Evolutionary conservation across 2,329 filamentous ascomycete genomes (phyloP).

Genomic region (Fusarium udum): DNA sequence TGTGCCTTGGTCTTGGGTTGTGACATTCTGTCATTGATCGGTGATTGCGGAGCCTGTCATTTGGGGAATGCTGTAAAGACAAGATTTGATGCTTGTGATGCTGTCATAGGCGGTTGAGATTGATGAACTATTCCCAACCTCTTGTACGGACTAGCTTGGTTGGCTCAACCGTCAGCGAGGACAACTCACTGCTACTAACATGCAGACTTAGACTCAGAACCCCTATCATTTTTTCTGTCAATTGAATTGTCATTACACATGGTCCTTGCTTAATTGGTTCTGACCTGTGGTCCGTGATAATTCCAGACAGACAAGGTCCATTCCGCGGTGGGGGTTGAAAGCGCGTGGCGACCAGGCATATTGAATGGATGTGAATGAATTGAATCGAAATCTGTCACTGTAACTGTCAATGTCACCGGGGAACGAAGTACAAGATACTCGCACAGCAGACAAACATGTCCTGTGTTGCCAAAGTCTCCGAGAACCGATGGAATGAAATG

Average conservation of each 20-base stretch:
- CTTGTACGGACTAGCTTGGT: neutral
- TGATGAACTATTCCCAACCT: conserved; percentile 17
- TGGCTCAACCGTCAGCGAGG: conserved; percentile 1
- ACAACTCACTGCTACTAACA: conserved; percentile 23
- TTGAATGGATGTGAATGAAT: neutral
- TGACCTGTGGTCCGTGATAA: neutral
- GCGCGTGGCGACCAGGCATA: conserved; percentile 21
- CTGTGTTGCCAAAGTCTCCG: conserved; percentile 5
- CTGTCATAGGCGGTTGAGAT: neutral
- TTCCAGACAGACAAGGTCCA: conserved; percentile 12
- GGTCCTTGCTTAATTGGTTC: conserved; percentile 39
- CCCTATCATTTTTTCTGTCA: conserved; percentile 9
- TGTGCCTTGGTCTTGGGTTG: conserved; percentile 1
- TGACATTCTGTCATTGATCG: conserved; percentile 8
- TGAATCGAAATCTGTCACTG: neutral
- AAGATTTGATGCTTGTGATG: neutral
- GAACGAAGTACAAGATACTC: conserved; percentile 33
- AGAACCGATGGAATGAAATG: conserved; percentile 6
- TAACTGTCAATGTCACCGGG: neutral
- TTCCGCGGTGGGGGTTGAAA: conserved; percentile 29
- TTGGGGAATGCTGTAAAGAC: neutral
- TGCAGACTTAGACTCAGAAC: conserved; percentile 4
- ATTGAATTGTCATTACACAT: conserved; percentile 29
- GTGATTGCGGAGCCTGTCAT: neutral
- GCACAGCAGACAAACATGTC: neutral